These are phyloP conservation scores for Gossypium gossypioides DNA, from an alignment of 441 rosid genomes.

Conservation along the genomic window DNA sequence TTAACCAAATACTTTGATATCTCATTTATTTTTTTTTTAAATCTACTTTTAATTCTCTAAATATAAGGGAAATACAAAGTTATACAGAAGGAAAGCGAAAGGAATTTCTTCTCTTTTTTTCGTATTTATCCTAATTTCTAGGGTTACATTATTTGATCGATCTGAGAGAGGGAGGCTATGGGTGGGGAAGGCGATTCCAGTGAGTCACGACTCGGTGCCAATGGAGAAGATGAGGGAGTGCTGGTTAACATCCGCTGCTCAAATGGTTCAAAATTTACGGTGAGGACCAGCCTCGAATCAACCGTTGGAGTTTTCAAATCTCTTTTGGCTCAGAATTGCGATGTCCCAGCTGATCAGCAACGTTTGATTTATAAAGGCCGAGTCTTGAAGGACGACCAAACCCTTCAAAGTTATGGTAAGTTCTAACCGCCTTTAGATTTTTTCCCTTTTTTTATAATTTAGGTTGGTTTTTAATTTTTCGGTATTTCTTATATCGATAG, in stretches of 20 bases:
- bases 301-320: slow-evolving; percentile 50
- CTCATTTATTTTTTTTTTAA: neutral
- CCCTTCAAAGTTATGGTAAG: slow-evolving; percentile 52
- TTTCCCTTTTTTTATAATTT: neutral
- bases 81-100: neutral
- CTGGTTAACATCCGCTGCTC: slow-evolving; percentile 50
- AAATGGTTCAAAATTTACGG: slow-evolving; percentile 47
- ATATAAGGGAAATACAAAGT: neutral
- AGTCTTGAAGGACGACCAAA: slow-evolving; percentile 60
- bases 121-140: neutral
- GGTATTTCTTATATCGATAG: neutral
- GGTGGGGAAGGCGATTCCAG: slow-evolving; percentile 50
- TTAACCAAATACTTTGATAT: neutral
- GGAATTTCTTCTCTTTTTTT: neutral
- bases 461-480: neutral
- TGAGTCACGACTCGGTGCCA: slow-evolving; percentile 22
- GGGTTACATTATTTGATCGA: slow-evolving; percentile 16
- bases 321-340: slow-evolving; percentile 46
- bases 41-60: neutral
- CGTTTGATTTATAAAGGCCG: slow-evolving; percentile 72
- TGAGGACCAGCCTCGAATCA: slow-evolving; percentile 38
- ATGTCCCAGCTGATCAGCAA: slow-evolving; percentile 57
- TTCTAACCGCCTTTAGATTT: neutral
- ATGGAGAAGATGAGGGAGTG: slow-evolving; percentile 27
- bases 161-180: slow-evolving; percentile 22